Percentiles rank a stretch among this genome's conserved stretches.
Evolutionary conservation across 176 grass and related monocot genomes (phyloP).

Genomic region (Avena eriantha): DNA sequence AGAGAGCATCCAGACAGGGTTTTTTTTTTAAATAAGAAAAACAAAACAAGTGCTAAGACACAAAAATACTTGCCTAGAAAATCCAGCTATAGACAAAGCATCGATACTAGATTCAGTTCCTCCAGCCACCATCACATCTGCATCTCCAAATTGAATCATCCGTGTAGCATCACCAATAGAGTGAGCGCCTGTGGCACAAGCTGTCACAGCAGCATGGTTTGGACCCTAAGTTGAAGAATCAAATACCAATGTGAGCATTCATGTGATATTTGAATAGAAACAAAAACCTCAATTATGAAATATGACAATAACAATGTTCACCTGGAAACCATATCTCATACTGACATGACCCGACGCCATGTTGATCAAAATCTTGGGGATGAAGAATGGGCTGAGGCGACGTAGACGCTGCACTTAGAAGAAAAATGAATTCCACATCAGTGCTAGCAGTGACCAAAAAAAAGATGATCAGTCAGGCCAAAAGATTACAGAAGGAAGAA

Average conservation of each 20-base stretch:
- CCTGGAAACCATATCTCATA: slow-evolving; percentile 98
- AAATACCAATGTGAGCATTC: slow-evolving; percentile 27
- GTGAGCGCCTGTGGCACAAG: slow-evolving; percentile 93
- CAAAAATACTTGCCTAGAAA: slow-evolving; percentile 67
- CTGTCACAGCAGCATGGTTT: slow-evolving; percentile 97
- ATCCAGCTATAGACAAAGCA: slow-evolving; percentile 94
- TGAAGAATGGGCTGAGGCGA: slow-evolving; percentile 87
- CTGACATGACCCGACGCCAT: slow-evolving; percentile 97
- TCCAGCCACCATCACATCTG: slow-evolving; percentile 92
- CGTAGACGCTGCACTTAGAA: slow-evolving; percentile 65
- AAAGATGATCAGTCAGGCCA: neutral
- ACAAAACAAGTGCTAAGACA: slow-evolving; percentile 17
- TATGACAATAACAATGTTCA: slow-evolving; percentile 29
- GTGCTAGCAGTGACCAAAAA: neutral
- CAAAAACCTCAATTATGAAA: neutral
- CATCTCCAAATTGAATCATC: slow-evolving; percentile 99
- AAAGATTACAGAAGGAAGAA: neutral
- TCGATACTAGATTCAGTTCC: slow-evolving; percentile 96
- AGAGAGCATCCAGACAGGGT: too few relatives aligned
- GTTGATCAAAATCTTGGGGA: slow-evolving; percentile 96
- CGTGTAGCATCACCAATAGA: slow-evolving; percentile 92
- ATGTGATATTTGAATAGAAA: neutral
- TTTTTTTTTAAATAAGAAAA: neutral
- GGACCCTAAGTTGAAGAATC: slow-evolving; percentile 73
- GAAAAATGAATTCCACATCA: slow-evolving; percentile 28